These are phyloP conservation scores for Tylopilus felleus DNA, from an alignment of 768 basidiomycete species.

Conservation along the genomic window DNA sequence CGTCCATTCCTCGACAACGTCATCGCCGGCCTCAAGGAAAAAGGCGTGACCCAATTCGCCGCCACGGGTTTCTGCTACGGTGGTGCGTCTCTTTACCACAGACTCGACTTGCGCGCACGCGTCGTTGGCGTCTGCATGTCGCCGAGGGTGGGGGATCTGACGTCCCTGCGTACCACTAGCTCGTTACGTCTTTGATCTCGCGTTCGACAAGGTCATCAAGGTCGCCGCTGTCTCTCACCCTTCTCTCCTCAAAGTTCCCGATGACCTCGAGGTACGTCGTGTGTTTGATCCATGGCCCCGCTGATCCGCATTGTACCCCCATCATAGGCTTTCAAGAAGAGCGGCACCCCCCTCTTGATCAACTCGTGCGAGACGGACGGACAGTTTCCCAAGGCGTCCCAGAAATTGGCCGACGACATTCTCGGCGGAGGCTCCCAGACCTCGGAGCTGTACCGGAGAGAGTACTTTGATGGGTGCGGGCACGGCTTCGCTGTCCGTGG, in stretches of 20 bases:
- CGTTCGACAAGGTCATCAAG: slow-evolving; percentile 38
- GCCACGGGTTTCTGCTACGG: slow-evolving; percentile 72
- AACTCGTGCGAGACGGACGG: slow-evolving; percentile 58
- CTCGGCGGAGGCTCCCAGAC: slow-evolving; percentile 45
- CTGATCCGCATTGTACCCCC: background rate
- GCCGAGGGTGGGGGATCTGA: no score
- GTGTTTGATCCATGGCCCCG: background rate
- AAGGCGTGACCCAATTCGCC: slow-evolving; percentile 56
- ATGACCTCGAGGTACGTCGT: slow-evolving; percentile 54
- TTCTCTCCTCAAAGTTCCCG: slow-evolving; percentile 35
- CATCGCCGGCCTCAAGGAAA: slow-evolving; percentile 50
- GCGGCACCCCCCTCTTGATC: slow-evolving; percentile 60
- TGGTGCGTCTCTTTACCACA: slow-evolving; percentile 33
- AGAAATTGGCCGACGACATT: slow-evolving; percentile 46
- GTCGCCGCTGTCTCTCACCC: slow-evolving; percentile 47
- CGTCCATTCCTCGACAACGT: slow-evolving; percentile 55
- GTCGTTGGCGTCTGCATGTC: no score
- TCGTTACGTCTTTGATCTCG: slow-evolving; percentile 45
- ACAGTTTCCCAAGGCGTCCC: slow-evolving; percentile 47
- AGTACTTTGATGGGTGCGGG: slow-evolving; percentile 34
- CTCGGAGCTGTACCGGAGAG: slow-evolving; percentile 36
- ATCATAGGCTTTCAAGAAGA: slow-evolving; percentile 44
- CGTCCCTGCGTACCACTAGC: slow-evolving; percentile 10
- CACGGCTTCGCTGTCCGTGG: slow-evolving; percentile 60
- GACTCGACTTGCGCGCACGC: background rate